A percentile compares a stretch with the other conserved stretches of the same genome.
Evolutionary conservation across 1,284 basidiomycete species (phyloP).

Genomic region (Boletellus deceptivus): DNA sequence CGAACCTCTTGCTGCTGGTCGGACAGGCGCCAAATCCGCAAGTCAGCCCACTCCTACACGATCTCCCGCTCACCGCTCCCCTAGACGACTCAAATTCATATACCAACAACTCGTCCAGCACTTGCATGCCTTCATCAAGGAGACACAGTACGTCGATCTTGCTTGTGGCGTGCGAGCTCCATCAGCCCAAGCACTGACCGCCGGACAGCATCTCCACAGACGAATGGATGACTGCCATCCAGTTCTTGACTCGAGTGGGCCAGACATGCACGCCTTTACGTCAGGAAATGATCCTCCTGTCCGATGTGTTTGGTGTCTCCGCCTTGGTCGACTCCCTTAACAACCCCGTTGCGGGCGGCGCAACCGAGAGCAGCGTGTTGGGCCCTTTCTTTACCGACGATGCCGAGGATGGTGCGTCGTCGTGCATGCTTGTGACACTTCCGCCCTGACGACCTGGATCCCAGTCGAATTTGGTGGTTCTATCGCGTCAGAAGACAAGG

Average conservation of each 20-base stretch:
- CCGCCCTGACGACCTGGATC: not conserved
- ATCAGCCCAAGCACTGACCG: not conserved
- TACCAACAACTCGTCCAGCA: constrained; percentile 54
- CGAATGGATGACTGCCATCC: constrained; percentile 80
- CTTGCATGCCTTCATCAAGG: constrained; percentile 69
- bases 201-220: constrained; percentile 63
- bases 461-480: constrained; percentile 58
- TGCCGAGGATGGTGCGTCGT: constrained; percentile 64
- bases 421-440: not conserved
- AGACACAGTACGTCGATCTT: constrained; percentile 49
- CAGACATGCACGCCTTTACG: constrained; percentile 71
- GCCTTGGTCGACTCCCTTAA: constrained; percentile 77
- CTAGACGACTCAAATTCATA: constrained; percentile 46
- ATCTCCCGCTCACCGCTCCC: constrained; percentile 4
- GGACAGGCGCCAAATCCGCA: constrained; percentile 44
- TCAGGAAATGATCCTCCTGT: constrained; percentile 84
- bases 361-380: constrained; percentile 75
- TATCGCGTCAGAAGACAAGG: constrained; percentile 80
- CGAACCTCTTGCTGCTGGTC: constrained; percentile 50
- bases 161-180: not conserved
- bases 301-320: constrained; percentile 76
- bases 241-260: constrained; percentile 74
- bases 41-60: constrained; percentile 12
- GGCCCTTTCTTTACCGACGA: constrained; percentile 87
- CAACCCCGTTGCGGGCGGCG: constrained; percentile 63